Evolutionary conservation across 257 asterid species (phyloP).

Genomic region (Capsicum chinense): DNA sequence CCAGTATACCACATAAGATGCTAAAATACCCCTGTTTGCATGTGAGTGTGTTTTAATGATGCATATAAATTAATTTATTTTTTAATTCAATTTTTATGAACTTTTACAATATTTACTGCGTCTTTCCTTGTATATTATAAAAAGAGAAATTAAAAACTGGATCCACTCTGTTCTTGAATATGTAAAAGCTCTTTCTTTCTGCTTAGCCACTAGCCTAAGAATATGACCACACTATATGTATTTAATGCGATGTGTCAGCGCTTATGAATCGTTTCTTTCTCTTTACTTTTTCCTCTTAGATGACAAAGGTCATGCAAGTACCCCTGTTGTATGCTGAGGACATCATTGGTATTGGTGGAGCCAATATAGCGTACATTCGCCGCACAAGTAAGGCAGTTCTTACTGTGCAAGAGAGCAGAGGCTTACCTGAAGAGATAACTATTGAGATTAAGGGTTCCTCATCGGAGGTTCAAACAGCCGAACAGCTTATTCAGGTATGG

Average conservation of each 20-base stretch:
- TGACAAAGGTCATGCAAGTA: constrained; percentile 82
- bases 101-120: neutral
- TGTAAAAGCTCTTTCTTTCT: constrained; percentile 5
- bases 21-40: neutral
- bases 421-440: constrained; percentile 72
- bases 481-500: constrained; percentile 80
- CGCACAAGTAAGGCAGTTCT: constrained; percentile 77
- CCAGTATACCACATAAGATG: neutral
- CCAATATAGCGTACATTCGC: constrained; percentile 79
- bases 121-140: neutral
- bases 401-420: constrained; percentile 79
- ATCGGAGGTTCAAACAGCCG: constrained; percentile 78
- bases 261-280: neutral
- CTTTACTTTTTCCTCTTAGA: constrained; percentile 41
- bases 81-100: constrained; percentile 1
- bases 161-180: neutral
- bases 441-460: constrained; percentile 90
- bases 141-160: neutral
- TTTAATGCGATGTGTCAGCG: neutral
- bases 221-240: neutral
- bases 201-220: neutral
- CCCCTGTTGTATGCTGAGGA: constrained; percentile 89
- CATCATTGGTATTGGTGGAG: constrained; percentile 76
- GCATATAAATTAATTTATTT: neutral
- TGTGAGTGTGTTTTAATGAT: neutral